phyloP scores from a whole-genome alignment of 306 rosid genomes.

The Sphenostylis stenocarpa region DNA sequence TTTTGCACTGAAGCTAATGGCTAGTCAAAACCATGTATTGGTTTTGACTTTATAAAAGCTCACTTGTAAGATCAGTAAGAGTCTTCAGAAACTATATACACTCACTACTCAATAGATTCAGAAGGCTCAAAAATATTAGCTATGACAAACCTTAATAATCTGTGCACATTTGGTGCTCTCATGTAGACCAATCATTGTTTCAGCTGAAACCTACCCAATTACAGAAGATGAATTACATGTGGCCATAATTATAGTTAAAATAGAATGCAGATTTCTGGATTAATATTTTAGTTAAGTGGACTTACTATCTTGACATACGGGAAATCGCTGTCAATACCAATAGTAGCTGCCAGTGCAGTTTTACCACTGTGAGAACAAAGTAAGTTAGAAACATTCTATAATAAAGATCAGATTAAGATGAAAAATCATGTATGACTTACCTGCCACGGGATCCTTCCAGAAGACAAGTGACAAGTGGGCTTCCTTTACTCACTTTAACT shows the following conservation, averaged over 20 bases:
- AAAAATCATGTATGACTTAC: constrained; percentile 44
- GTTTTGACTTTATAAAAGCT: constrained; percentile 27
- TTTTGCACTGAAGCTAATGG: neutral
- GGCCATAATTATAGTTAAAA: constrained; percentile 19
- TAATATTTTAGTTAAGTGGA: constrained; percentile 28
- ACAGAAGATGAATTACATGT: constrained; percentile 27
- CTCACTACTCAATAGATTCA: neutral
- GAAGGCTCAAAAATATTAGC: constrained; percentile 17
- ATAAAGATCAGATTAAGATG: constrained; percentile 26
- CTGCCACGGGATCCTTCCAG: constrained; percentile 97
- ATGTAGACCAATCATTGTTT: constrained; percentile 91
- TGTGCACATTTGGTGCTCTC: constrained; percentile 94
- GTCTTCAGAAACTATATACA: constrained; percentile 7
- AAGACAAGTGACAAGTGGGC: constrained; percentile 92
- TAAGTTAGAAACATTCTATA: constrained; percentile 38
- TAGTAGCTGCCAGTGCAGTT: constrained; percentile 90
- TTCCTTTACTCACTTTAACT: constrained; percentile 94
- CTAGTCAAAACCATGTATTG: constrained; percentile 27
- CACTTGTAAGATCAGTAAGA: constrained; percentile 13
- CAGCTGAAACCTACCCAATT: constrained; percentile 75
- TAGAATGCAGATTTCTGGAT: constrained; percentile 21
- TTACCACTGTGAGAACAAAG: constrained; percentile 75
- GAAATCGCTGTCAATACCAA: constrained; percentile 96
- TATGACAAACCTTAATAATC: constrained; percentile 82
- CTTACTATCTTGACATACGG: constrained; percentile 98